Evolutionary conservation across 441 rosid species (phyloP).

Genomic region (Corymbia calophylla): DNA sequence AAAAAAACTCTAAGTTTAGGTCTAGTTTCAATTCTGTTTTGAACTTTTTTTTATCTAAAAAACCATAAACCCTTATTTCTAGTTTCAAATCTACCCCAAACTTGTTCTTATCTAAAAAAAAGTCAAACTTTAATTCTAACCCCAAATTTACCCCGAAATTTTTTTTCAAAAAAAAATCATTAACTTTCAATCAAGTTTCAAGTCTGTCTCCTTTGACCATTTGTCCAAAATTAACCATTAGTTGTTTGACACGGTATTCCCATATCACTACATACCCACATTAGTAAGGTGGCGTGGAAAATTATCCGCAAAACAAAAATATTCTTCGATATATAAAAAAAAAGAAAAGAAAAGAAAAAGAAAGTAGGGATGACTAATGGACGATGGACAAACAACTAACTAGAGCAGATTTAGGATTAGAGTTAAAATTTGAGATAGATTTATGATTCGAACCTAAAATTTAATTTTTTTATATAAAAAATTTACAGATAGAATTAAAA

Average conservation of each 20-base stretch:
- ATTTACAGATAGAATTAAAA: background rate
- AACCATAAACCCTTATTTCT: background rate
- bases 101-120: background rate
- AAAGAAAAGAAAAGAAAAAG: too few relatives aligned
- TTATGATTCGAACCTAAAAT: background rate
- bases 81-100: background rate
- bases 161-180: background rate
- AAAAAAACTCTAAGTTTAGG: background rate
- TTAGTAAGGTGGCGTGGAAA: background rate
- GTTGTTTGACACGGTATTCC: background rate
- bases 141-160: background rate
- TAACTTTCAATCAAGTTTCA: background rate
- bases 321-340: background rate
- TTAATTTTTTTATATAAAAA: background rate
- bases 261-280: background rate
- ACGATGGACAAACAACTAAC: background rate
- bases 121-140: background rate
- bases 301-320: background rate
- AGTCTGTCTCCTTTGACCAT: fast-evolving
- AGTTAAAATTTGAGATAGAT: background rate
- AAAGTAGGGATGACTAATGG: background rate
- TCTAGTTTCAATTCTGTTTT: background rate
- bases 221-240: background rate
- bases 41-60: background rate
- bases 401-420: background rate